These are phyloP conservation scores for Trichoderma harzianum DNA, from an alignment of 2,329 filamentous ascomycete species.

Conservation along the genomic window DNA sequence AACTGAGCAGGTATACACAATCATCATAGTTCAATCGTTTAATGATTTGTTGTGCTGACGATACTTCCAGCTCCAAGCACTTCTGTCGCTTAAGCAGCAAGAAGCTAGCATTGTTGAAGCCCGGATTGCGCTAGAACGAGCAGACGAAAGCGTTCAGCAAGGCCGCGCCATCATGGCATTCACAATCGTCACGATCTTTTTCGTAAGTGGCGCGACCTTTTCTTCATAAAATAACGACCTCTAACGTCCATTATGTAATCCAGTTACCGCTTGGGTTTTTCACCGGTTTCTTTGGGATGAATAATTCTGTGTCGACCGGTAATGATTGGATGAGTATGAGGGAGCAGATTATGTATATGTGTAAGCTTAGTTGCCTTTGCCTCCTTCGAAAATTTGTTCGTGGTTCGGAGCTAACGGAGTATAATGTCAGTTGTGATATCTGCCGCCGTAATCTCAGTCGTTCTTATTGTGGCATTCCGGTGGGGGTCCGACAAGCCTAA, in stretches of 20 bases:
- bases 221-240: background rate
- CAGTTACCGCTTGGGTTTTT: background rate
- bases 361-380: background rate
- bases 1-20: background rate
- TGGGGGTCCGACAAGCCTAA: background rate
- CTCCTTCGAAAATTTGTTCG: background rate
- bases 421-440: background rate
- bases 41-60: background rate
- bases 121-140: background rate
- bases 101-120: background rate
- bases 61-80: background rate
- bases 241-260: background rate
- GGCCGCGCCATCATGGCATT: background rate
- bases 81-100: background rate
- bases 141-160: background rate
- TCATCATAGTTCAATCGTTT: background rate
- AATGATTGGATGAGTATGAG: background rate
- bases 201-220: background rate
- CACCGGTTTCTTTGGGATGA: background rate
- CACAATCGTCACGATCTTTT: background rate
- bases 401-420: background rate
- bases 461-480: background rate
- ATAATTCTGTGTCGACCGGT: background rate
- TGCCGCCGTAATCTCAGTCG: background rate
- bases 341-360: background rate